Evolutionary conservation across 257 asterid genomes (phyloP).

Genomic region (Datura wrightii): DNA sequence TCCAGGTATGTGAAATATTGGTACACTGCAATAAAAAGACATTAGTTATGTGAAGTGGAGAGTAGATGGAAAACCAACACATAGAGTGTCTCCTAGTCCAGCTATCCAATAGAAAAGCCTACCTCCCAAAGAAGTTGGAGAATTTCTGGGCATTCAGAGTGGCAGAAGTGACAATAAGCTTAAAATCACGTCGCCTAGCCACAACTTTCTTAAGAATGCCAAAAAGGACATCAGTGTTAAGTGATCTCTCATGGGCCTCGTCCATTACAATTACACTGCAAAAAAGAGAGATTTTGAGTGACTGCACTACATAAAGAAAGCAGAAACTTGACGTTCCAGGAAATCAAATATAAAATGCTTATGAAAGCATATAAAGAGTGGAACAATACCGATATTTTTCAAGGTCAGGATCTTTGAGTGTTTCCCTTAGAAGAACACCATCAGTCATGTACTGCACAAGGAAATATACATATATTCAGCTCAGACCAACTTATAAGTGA

Average conservation of each 20-base stretch:
- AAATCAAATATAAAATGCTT: not conserved
- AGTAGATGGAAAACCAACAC: not conserved
- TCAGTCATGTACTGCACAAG: conserved; percentile 90
- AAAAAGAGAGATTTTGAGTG: conserved; percentile 28
- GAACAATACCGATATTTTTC: conserved; percentile 83
- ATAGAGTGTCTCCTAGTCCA: not conserved
- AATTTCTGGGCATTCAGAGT: conserved; percentile 92
- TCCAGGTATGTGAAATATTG: conserved; percentile 94
- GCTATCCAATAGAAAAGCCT: conserved; percentile 33
- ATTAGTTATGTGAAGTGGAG: not conserved
- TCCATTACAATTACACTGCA: conserved; percentile 90
- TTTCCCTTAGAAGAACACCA: conserved; percentile 97
- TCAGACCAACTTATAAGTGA: not conserved
- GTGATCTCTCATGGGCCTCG: conserved; percentile 97
- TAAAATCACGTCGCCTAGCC: conserved; percentile 93
- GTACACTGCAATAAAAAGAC: conserved; percentile 69
- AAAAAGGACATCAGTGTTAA: conserved; percentile 86
- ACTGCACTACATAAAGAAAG: conserved; percentile 16
- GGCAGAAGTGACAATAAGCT: conserved; percentile 96
- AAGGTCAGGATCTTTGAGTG: conserved; percentile 89
- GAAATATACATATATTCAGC: conserved; percentile 21
- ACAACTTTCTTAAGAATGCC: conserved; percentile 97
- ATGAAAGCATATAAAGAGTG: not conserved
- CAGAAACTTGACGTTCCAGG: not conserved
- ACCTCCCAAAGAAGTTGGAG: conserved; percentile 95